A percentile compares a stretch with the other conserved stretches of the same genome.
These are phyloP conservation scores for Biscogniauxia mediterranea DNA, from an alignment of 2,329 filamentous ascomycete species.

Conservation along the genomic window DNA sequence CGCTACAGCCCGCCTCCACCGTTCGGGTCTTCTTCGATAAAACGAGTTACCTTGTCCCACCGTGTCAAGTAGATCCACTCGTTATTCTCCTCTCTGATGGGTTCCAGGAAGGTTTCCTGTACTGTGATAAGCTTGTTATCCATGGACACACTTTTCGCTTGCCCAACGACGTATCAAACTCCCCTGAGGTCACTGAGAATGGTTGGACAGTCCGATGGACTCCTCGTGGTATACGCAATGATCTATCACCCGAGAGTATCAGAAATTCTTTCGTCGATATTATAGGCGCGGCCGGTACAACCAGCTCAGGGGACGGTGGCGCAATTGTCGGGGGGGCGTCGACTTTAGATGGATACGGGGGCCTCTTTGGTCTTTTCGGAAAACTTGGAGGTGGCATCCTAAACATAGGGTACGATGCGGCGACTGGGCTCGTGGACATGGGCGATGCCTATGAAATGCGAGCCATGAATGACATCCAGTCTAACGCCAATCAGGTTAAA, in stretches of 20 bases:
- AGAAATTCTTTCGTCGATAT: neutral
- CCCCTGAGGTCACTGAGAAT: neutral
- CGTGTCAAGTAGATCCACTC: neutral
- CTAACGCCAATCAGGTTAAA: neutral
- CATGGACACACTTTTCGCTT: neutral
- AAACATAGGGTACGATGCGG: neutral
- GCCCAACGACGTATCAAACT: neutral
- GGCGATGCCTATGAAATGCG: neutral
- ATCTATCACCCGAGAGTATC: neutral
- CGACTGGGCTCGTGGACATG: neutral
- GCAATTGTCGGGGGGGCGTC: neutral
- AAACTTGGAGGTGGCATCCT: neutral
- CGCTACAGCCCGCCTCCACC: neutral
- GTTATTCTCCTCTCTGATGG: neutral
- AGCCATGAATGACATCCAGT: neutral
- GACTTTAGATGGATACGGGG: neutral
- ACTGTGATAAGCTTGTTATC: neutral
- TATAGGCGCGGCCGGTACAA: neutral
- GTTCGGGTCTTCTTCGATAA: neutral
- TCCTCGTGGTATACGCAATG: neutral
- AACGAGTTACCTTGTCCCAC: neutral
- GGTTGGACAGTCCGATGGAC: conserved; percentile 1
- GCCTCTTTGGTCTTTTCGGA: neutral
- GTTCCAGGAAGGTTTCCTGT: neutral
- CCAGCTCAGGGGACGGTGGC: neutral